Evolutionary conservation across 345 rosid species (phyloP), one percentile per base, ranked within the genome.

Genomic region (Bruguiera gymnorhiza): DNA sequence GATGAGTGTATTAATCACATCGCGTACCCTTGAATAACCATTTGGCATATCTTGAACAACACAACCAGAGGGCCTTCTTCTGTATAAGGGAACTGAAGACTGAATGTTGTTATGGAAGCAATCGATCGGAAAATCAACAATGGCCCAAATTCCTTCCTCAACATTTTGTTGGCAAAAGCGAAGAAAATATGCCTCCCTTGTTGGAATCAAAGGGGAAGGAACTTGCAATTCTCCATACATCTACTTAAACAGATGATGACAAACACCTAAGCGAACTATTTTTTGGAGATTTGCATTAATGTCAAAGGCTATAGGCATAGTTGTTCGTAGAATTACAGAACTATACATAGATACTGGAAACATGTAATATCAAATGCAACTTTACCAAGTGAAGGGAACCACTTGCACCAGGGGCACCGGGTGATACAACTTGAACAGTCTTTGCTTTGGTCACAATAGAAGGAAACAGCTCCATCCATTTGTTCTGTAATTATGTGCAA

Each of bases 31-130:
- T 36, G 99, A 90, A 80, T 96, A 96, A 6, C 99, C 99, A 75
- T 92, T 92, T 53, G 98, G 96, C 94, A 96, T 88, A 70, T 96
- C 99, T 72, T 89, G 97, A 74, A 96, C 88, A 27, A 92, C 63
- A 70, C 98, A 92, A 24, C 99, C 98, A 11, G 98, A 92, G 0
- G 97, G 88, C 32, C 81, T 76, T 74, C 98, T 89, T 74, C 75
- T 84, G 72, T 86, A 88, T 21, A 81, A 58, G 3, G 90, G 91
- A 64, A 80, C 73, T 15, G 85, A 75, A 30, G 70, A 68, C 32
- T 88, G 88, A 20, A 89, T 73, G 60, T 68, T 84, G 21, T 76
- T 72, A 32, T 81, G 87, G 77, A 89, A 83, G 72, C 88, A 83
- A 66, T 89, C 91, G 6, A 87, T 71, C 0, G 99, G 90, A 73